phyloP scores from a whole-genome alignment of 805 yeast genomes.

The Wickerhamomyces kurtzmanii region DNA sequence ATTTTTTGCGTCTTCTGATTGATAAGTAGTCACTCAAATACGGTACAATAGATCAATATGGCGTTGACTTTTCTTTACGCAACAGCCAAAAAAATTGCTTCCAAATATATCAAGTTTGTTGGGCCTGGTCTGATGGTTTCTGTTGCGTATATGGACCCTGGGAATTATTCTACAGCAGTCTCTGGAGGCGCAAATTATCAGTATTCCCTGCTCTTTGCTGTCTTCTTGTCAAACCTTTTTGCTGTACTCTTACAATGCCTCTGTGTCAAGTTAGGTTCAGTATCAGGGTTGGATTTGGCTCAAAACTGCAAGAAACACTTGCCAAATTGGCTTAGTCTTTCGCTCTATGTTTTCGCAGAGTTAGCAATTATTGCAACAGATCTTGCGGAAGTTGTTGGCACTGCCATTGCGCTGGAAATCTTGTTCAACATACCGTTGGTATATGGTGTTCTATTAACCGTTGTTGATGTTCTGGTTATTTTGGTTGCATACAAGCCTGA shows the following conservation, averaged over 20 bases:
- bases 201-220: slow-evolving; percentile 56
- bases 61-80: no score
- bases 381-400: slow-evolving; percentile 89
- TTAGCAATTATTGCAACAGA: slow-evolving; percentile 88
- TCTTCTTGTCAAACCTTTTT: slow-evolving; percentile 58
- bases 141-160: slow-evolving; percentile 81
- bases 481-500: slow-evolving; percentile 70
- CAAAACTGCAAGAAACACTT: slow-evolving; percentile 64
- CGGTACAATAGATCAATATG: no score
- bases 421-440: slow-evolving; percentile 65
- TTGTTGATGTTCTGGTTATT: slow-evolving; percentile 72
- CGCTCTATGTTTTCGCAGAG: slow-evolving; percentile 67
- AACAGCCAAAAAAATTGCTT: slow-evolving; percentile 11
- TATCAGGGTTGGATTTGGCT: slow-evolving; percentile 73
- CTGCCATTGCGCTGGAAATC: slow-evolving; percentile 78
- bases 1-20: no score
- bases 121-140: slow-evolving; percentile 80
- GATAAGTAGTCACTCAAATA: no score
- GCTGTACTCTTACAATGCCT: slow-evolving; percentile 65
- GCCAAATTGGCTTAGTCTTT: slow-evolving; percentile 46
- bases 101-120: slow-evolving; percentile 47
- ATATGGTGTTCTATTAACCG: slow-evolving; percentile 70
- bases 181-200: slow-evolving; percentile 70
- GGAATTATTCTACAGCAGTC: slow-evolving; percentile 76
- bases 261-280: slow-evolving; percentile 68